Percentiles rank a stretch among this genome's conserved stretches.
Conservation (phyloP, 2,329 filamentous ascomycete species). For the Penicillium sp. region DNA sequence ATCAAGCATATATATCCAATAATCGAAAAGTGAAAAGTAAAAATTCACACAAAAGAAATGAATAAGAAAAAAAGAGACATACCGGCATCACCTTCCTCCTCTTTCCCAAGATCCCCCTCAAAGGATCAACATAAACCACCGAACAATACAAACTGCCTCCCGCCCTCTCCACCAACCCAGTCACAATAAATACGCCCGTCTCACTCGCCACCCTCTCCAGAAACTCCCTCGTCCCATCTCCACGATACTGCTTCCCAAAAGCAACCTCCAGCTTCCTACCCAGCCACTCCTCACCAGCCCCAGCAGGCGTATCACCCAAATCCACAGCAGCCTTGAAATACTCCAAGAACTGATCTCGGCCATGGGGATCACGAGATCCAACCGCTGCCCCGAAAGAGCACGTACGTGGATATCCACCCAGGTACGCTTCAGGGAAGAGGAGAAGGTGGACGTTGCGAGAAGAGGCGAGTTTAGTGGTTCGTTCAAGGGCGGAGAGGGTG, state of each 20-base stretch:
- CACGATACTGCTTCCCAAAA: constrained; percentile 52
- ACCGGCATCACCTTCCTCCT: constrained; percentile 88
- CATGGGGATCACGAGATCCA: constrained; percentile 64
- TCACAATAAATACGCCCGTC: constrained; percentile 76
- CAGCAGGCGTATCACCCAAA: constrained; percentile 71
- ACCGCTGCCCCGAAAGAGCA: constrained; percentile 72
- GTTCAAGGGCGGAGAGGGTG: constrained; percentile 66
- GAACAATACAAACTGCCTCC: constrained; percentile 82
- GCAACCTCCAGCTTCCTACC: constrained; percentile 55
- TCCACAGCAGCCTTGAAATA: constrained; percentile 80
- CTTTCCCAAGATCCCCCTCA: constrained; percentile 72
- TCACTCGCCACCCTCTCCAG: constrained; percentile 72
- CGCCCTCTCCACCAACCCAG: constrained; percentile 74
- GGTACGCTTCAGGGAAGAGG: constrained; percentile 85
- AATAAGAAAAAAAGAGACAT: constrained; percentile 30
- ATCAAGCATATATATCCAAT: too few relatives aligned
- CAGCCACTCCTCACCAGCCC: constrained; percentile 70
- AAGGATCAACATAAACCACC: constrained; percentile 77
- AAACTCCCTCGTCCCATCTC: constrained; percentile 76
- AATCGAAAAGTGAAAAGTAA: too few relatives aligned
- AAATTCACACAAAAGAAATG: background rate
- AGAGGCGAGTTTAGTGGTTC: constrained; percentile 62
- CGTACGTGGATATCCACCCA: constrained; percentile 91
- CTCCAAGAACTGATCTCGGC: constrained; percentile 76
- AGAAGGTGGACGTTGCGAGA: constrained; percentile 63